These are phyloP conservation scores for Dryadomyces sulphureus DNA, from an alignment of 2,329 filamentous ascomycete genomes.

Conservation along the genomic window DNA sequence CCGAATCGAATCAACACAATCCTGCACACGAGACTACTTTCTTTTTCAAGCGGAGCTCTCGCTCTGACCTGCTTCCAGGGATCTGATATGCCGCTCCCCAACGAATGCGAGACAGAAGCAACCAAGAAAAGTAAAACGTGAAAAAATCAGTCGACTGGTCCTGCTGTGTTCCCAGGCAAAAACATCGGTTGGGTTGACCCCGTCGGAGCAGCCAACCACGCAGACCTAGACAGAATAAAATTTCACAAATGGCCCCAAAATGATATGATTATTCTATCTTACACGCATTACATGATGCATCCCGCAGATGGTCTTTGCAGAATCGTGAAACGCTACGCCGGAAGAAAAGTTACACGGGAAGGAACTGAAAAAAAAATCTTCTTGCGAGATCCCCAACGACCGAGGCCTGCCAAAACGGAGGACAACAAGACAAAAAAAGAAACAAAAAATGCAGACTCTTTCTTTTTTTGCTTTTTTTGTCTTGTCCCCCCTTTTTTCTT, in stretches of 20 bases:
- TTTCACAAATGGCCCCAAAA: not conserved
- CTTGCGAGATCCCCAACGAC: not conserved
- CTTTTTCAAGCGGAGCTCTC: not conserved
- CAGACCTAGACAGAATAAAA: too few relatives aligned
- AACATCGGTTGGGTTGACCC: not conserved
- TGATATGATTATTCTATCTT: not conserved
- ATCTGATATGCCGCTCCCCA: not conserved
- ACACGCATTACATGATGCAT: not conserved
- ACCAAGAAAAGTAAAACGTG: too few relatives aligned
- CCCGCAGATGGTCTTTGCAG: not conserved
- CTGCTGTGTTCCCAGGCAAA: not conserved
- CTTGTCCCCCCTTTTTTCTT: not conserved
- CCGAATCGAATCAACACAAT: too few relatives aligned
- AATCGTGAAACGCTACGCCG: conserved; percentile 1
- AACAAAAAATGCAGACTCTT: not conserved
- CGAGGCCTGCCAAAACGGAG: too few relatives aligned
- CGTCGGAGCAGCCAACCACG: too few relatives aligned
- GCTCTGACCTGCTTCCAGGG: not conserved
- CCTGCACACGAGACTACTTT: not conserved
- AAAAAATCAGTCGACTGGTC: not conserved
- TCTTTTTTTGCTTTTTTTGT: not conserved
- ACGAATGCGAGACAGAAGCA: too few relatives aligned
- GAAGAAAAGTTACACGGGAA: not conserved
- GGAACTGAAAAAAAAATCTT: not conserved
- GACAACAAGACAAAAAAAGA: not conserved